Conservation (phyloP, 2,329 filamentous ascomycete genomes). For the Colletotrichum falcatum region DNA sequence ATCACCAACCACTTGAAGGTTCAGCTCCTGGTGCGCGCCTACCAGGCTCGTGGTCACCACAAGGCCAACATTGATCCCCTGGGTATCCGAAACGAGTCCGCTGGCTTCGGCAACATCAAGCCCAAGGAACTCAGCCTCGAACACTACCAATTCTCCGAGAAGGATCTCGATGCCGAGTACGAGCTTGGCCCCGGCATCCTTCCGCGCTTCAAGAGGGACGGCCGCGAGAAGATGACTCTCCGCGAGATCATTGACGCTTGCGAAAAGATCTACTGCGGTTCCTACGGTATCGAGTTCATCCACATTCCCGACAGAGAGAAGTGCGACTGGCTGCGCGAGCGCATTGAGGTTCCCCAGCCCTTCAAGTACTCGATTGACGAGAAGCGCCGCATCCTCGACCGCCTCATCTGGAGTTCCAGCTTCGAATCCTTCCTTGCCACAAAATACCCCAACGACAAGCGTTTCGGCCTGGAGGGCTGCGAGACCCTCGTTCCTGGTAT, state of each 20-base stretch:
- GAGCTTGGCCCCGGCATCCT: slow-evolving; percentile 93
- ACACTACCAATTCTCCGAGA: slow-evolving; percentile 95
- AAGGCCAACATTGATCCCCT: slow-evolving; percentile 98
- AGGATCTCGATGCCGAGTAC: slow-evolving; percentile 93
- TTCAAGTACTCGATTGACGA: slow-evolving; percentile 99
- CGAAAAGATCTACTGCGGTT: slow-evolving; percentile 95
- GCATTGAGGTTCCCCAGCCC: slow-evolving; percentile 90
- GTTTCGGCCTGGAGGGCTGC: slow-evolving; percentile 97
- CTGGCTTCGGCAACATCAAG: slow-evolving; percentile 86
- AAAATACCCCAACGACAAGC: slow-evolving; percentile 99
- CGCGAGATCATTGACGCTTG: slow-evolving; percentile 93
- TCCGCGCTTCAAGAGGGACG: slow-evolving; percentile 90
- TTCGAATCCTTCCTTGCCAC: slow-evolving; percentile 96
- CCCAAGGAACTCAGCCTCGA: slow-evolving; percentile 94
- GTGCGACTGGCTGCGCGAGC: slow-evolving; percentile 97
- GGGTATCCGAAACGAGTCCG: slow-evolving; percentile 87
- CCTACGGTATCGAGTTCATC: slow-evolving; percentile 98
- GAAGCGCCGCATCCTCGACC: slow-evolving; percentile 97
- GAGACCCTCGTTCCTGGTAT: slow-evolving; percentile 98
- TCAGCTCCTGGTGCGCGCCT: slow-evolving; percentile 94
- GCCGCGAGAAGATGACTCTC: slow-evolving; percentile 94
- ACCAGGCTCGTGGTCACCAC: slow-evolving; percentile 97
- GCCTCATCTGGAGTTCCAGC: slow-evolving; percentile 97
- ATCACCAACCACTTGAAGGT: slow-evolving; percentile 98
- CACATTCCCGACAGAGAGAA: slow-evolving; percentile 98